A percentile compares a stretch with the other conserved stretches of the same genome.
Evolutionary conservation across 495 filamentous ascomycete species (phyloP).

Genomic region (Xanthoparmelia taractica): DNA sequence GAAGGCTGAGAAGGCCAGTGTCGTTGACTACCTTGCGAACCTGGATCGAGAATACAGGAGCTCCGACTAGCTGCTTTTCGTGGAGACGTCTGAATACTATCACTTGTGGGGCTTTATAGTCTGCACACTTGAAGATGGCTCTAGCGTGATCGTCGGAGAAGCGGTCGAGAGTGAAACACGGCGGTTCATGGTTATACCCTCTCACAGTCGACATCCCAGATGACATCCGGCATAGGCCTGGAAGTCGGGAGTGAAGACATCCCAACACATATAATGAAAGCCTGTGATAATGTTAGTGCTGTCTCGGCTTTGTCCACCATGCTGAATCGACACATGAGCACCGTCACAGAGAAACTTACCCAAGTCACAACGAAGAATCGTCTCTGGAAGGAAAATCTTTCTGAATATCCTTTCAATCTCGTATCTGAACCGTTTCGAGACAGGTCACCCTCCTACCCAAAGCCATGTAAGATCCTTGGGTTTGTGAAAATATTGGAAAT

Average conservation of each 20-base stretch:
- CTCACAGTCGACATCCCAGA: background rate
- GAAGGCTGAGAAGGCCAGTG: background rate
- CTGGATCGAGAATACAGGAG: background rate
- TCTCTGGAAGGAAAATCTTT: background rate
- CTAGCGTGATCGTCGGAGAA: background rate
- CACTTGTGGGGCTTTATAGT: background rate
- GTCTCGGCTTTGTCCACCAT: background rate
- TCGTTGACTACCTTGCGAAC: background rate
- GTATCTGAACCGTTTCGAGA: background rate
- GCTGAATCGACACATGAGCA: background rate
- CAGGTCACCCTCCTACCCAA: constrained; percentile 2
- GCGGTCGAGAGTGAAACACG: background rate
- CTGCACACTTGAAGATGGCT: background rate
- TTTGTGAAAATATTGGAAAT: background rate
- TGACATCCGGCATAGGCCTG: background rate
- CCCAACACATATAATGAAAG: background rate
- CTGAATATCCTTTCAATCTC: constrained; percentile 3
- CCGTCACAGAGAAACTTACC: background rate
- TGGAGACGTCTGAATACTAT: background rate
- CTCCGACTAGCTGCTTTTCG: constrained; percentile 2
- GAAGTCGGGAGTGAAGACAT: background rate
- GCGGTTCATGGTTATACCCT: background rate
- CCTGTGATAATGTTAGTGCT: background rate
- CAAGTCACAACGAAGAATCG: background rate
- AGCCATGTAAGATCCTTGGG: constrained; percentile 5